Base-by-base conservation (phyloP, 441 rosid species). In the Bocquillonia castaneifolia region DNA sequence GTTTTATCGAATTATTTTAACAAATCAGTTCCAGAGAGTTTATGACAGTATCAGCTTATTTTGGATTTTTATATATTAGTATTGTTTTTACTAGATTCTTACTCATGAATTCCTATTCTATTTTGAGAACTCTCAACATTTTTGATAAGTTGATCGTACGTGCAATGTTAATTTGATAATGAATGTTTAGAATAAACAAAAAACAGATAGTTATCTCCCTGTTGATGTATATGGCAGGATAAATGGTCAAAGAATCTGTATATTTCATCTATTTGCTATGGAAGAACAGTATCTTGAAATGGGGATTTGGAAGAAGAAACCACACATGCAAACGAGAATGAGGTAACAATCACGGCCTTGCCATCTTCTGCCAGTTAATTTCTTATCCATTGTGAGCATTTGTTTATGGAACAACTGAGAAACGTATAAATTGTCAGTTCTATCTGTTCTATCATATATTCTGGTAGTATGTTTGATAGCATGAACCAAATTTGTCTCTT, bases 191-290 rank as follows among this genome's bases (percentile, higher is more conserved):
- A 25, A 26, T 17, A 28, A 25, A 25, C 8, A 39, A 13, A 61
- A 39, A 32, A 34, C 31, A 18, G 47, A 20, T 52, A 53, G 22
- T 32, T 10, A 59, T 74, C 51, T 51, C 50, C 42, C 48, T 10
- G 14, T 36, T 57, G 47, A 6, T 54, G n/a, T 59, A 3, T 63
- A 40, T 68, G 71, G 63, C 74, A 82, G 83, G 85, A 79, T 18
- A 82, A 82, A 68, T 82, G 85, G 85, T 59, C 82, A 64, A 79
- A 75, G 60, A 79, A 79, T 72, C 63, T 82, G 63, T 82, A 79
- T 61, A 82, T 82, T 77, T 72, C 82, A 65, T 78, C 85, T 18
- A 74, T 81, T 62, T 75, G 81, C 76, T 77, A 77, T 50, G 85
- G 85, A 55, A 79, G 85, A 74, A 79, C 85, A 6, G 83, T 79